These are phyloP conservation scores for Xanthoconium separans DNA, from an alignment of 1,284 basidiomycete species.

Conservation along the genomic window DNA sequence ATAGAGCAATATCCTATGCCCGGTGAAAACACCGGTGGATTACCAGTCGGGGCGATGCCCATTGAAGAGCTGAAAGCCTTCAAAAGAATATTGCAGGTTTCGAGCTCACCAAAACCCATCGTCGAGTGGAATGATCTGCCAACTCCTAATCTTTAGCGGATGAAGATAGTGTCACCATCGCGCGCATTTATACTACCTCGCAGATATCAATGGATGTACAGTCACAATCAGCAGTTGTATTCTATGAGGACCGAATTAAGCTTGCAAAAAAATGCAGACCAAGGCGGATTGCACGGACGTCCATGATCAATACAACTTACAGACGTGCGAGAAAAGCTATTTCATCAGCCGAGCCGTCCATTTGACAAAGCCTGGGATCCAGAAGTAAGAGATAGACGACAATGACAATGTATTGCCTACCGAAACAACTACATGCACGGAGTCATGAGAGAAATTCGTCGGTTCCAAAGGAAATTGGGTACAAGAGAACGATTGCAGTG, in stretches of 20 bases:
- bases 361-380: conserved; percentile 1
- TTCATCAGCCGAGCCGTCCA: too few species aligned
- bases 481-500: conserved; percentile 20
- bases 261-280: neutral
- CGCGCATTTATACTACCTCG: neutral
- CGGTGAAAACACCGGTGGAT: conserved; percentile 48
- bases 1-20: conserved; percentile 34
- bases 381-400: conserved; percentile 8
- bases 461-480: conserved; percentile 10
- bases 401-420: conserved; percentile 13
- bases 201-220: neutral
- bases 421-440: conserved; percentile 8
- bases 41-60: conserved; percentile 53
- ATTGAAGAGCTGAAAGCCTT: conserved; percentile 74
- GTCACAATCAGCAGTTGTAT: neutral
- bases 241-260: neutral
- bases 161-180: neutral
- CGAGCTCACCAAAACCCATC: conserved; percentile 55
- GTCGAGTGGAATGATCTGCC: conserved; percentile 71
- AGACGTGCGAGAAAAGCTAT: too few species aligned
- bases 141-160: conserved; percentile 40
- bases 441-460: conserved; percentile 5
- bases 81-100: conserved; percentile 59
- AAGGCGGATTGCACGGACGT: neutral
- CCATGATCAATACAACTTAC: too few species aligned